Conservation (phyloP, 176 grass and related monocot genomes). For the Oryza coarctata region DNA sequence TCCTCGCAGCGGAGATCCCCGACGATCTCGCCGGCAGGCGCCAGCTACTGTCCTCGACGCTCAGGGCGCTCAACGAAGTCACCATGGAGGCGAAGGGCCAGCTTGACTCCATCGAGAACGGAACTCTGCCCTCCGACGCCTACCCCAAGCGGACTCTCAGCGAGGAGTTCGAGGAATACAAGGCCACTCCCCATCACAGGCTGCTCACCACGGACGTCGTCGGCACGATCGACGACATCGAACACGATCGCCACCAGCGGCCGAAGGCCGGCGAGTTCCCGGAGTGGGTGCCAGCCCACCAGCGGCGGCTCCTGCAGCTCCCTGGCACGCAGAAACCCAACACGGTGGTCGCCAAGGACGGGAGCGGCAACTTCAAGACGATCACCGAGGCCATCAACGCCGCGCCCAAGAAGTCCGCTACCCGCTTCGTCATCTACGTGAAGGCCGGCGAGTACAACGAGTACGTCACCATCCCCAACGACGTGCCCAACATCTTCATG, state of each 20-base stretch:
- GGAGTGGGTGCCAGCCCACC: slow-evolving; percentile 47
- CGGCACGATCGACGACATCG: slow-evolving; percentile 47
- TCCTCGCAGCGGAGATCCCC: slow-evolving; percentile 32
- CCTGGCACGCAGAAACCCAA: slow-evolving; percentile 42
- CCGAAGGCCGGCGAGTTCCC: slow-evolving; percentile 25
- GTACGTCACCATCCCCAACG: slow-evolving; percentile 55
- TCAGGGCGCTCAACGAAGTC: slow-evolving; percentile 8
- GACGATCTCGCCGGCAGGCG: slow-evolving; percentile 23
- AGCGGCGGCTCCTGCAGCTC: slow-evolving; percentile 61
- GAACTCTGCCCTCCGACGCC: background rate
- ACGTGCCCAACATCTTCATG: slow-evolving; percentile 66
- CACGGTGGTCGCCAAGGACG: slow-evolving; percentile 76
- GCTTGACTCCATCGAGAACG: slow-evolving; percentile 18
- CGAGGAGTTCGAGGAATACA: background rate
- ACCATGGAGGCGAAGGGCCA: slow-evolving; percentile 39
- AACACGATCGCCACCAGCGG: background rate
- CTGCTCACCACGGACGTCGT: slow-evolving; percentile 15
- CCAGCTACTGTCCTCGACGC: slow-evolving; percentile 21
- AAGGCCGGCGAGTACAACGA: slow-evolving; percentile 90
- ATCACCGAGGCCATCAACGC: slow-evolving; percentile 67
- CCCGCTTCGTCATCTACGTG: slow-evolving; percentile 81
- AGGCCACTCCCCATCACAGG: slow-evolving; percentile 14
- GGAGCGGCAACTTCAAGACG: slow-evolving; percentile 82
- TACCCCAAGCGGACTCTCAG: background rate
- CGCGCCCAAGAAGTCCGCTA: slow-evolving; percentile 35